phyloP scores from a whole-genome alignment of 2,329 filamentous ascomycete genomes.

The Alternaria arborescens region DNA sequence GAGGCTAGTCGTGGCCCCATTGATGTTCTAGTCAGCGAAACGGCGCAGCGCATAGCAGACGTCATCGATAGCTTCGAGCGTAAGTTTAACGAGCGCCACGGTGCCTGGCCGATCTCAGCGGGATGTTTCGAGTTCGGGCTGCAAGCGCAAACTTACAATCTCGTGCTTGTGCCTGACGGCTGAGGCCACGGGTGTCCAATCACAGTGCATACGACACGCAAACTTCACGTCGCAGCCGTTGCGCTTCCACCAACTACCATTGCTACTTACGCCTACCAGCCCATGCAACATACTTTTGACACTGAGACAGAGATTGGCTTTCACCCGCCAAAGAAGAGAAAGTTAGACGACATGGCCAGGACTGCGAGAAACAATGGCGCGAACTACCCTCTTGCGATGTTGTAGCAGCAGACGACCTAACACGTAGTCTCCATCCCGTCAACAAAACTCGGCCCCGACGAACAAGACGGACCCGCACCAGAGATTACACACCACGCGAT shows the following conservation, averaged over 20 bases:
- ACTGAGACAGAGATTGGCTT: constrained; percentile 22
- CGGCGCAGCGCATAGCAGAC: constrained; percentile 28
- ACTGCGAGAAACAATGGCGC: constrained; percentile 25
- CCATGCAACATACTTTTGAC: constrained; percentile 26
- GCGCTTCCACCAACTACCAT: background rate
- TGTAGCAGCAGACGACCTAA: background rate
- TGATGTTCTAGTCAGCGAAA: constrained; percentile 31
- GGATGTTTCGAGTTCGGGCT: constrained; percentile 22
- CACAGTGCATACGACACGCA: constrained; percentile 22
- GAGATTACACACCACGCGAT: constrained; percentile 32
- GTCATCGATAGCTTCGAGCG: constrained; percentile 41
- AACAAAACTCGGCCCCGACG: constrained; percentile 13
- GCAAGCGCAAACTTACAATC: constrained; percentile 4
- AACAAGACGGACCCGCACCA: constrained; percentile 17
- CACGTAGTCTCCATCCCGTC: constrained; percentile 4
- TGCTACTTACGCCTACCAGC: constrained; percentile 11
- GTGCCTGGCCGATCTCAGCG: constrained; percentile 22
- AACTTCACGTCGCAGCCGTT: constrained; percentile 8
- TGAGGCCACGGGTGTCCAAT: constrained; percentile 28
- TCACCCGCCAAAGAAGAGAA: constrained; percentile 3
- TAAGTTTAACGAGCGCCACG: constrained; percentile 30
- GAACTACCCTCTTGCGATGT: constrained; percentile 20
- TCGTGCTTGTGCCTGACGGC: constrained; percentile 15
- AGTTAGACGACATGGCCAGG: background rate
- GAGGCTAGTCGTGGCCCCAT: constrained; percentile 12